Conservation (phyloP, 768 basidiomycete species). For the Boletus rubescentipes region DNA sequence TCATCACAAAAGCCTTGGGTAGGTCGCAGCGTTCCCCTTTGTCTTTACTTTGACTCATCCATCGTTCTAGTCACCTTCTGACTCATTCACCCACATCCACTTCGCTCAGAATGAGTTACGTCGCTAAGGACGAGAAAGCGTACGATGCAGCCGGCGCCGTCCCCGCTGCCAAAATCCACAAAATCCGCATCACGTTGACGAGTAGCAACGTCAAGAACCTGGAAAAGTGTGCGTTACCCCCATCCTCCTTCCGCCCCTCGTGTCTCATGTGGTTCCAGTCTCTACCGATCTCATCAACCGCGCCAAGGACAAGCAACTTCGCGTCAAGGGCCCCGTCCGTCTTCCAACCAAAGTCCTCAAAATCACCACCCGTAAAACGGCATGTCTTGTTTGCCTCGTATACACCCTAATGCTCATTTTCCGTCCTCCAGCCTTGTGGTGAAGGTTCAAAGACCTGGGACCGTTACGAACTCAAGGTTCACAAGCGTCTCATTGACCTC, state of each 20-base stretch:
- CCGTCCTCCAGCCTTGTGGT: conserved; percentile 81
- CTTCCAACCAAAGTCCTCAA: conserved; percentile 98
- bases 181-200: conserved; percentile 98
- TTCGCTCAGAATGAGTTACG: conserved; percentile 82
- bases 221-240: conserved; percentile 82
- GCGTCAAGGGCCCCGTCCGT: conserved; percentile 97
- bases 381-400: conserved; percentile 38
- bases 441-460: conserved; percentile 99
- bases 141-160: conserved; percentile 93
- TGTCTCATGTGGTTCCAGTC: conserved; percentile 52
- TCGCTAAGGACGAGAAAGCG: conserved; percentile 98
- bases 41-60: background rate
- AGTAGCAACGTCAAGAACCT: conserved; percentile 97
- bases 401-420: background rate
- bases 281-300: conserved; percentile 95
- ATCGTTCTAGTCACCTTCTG: conserved; percentile 70
- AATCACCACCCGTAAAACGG: conserved; percentile 99
- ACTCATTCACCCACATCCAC: conserved; percentile 47
- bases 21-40: background rate
- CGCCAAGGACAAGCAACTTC: conserved; percentile 99
- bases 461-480: conserved; percentile 97
- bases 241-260: background rate
- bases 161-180: conserved; percentile 91
- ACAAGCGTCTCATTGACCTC: conserved; percentile 99
- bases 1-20: conserved; percentile 33